Conservation (phyloP, 1,139 yeast species). For the Yamadazyma taylorii region DNA sequence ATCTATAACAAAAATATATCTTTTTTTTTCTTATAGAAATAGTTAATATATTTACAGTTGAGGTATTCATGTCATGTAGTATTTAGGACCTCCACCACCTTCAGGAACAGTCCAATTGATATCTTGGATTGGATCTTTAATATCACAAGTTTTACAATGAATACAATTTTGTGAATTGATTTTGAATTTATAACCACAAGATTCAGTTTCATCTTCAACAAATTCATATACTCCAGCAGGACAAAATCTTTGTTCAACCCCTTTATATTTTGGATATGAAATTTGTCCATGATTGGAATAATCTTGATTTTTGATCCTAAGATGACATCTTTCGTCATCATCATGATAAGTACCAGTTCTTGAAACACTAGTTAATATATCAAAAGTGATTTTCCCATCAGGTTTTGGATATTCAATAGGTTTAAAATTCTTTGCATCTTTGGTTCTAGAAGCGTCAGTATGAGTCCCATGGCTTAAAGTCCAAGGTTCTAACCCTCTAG, state of each 20-base stretch:
- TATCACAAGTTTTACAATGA: conserved; percentile 97
- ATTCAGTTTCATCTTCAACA: conserved; percentile 61
- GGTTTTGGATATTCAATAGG: conserved; percentile 93
- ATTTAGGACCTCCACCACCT: conserved; percentile 98
- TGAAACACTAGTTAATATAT: conserved; percentile 86
- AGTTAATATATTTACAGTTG: background rate
- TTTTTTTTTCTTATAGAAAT: background rate
- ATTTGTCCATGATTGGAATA: conserved; percentile 62
- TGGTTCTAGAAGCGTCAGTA: conserved; percentile 73
- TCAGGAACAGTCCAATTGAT: conserved; percentile 95
- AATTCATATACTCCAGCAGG: conserved; percentile 99
- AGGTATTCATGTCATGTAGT: conserved; percentile 60
- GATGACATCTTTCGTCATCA: conserved; percentile 89
- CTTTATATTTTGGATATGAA: conserved; percentile 75
- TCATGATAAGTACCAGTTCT: conserved; percentile 96
- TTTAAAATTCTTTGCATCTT: conserved; percentile 59
- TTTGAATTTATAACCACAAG: conserved; percentile 75
- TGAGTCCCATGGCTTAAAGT: conserved; percentile 64
- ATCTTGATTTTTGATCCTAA: conserved; percentile 76
- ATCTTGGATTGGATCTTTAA: conserved; percentile 92
- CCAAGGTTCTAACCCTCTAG: conserved; percentile 84
- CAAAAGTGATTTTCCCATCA: conserved; percentile 87
- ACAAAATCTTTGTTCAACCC: conserved; percentile 88
- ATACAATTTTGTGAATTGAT: conserved; percentile 96
- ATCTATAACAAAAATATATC: conserved; percentile 1